Evolutionary conservation across 805 yeast species (phyloP), one percentile per base, ranked within the genome.

Genomic region (Candida insectorum): DNA sequence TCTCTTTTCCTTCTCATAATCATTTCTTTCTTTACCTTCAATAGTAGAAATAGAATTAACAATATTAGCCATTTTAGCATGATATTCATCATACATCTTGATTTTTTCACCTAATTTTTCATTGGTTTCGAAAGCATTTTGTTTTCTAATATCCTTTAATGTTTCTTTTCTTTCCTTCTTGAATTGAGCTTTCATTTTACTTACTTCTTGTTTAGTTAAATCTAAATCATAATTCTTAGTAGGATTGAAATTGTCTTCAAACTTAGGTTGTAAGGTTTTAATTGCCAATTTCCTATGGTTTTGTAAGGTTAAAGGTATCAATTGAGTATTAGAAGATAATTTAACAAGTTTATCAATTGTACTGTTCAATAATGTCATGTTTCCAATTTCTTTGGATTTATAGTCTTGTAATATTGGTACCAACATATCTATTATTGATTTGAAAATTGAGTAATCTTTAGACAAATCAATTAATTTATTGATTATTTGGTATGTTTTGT

Each of bases 171-270:
- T 79, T 63, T 93, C 98, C 61, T 88, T 84, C 79, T 93, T 93
- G 60, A 88, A 65, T 63, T 85, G 86, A 14, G 83, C 79, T 61
- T 75, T 77, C 68, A 91, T 75, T 71, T 93, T 93, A 56, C 72
- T 73, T 47, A 85, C 62, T 59, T 93, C 97, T 46, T 80, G 85
- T 60, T 93, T 74, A 40, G 82, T 79, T 30, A 41, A 33, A 47
- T 79, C 72, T 33, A 83, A 75, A 57, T 91, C 96, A 58, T 87
- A 84, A 6, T 94, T 85, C 65, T 85, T 89, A 54, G 87, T 96
- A 36, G 96, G 96, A 64, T 89, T 91, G 75, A 81, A 93, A 69
- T 88, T 87, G 52, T 87, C 97, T 62, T 91, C 97, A 56, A 83
- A 93, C 61, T 85, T 81, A 44, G 99, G 99, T 23, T 88, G 83